Conservation (phyloP, 2,329 filamentous ascomycete genomes). For the Pseudogymnoascus sp. region DNA sequence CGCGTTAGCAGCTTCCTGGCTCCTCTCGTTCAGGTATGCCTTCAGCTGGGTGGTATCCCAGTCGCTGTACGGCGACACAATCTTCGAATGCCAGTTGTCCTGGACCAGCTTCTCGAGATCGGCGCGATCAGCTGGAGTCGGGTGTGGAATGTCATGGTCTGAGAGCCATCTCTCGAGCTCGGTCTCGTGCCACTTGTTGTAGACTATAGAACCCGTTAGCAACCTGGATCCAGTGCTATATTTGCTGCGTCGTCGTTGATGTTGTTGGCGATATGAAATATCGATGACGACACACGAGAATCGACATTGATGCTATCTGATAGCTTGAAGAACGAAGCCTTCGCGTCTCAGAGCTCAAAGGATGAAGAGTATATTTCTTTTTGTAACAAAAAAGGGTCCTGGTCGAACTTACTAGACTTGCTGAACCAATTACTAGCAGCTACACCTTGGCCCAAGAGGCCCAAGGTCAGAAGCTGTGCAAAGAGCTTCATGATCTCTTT, state of each 20-base stretch:
- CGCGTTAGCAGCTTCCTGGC: conserved; percentile 60
- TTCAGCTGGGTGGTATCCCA: conserved; percentile 68
- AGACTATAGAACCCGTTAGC: conserved; percentile 52
- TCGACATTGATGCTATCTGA: not conserved
- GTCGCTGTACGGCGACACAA: conserved; percentile 66
- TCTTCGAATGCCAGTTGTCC: conserved; percentile 77
- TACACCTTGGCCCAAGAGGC: conserved; percentile 64
- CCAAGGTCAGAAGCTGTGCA: conserved; percentile 61
- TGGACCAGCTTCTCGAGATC: conserved; percentile 89
- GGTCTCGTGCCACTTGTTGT: conserved; percentile 98
- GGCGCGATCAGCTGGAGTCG: conserved; percentile 84
- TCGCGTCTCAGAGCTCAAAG: not conserved
- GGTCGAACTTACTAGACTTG: conserved; percentile 65
- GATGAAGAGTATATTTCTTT: not conserved
- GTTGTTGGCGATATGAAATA: not conserved
- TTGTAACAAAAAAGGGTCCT: not conserved
- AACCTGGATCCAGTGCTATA: not conserved
- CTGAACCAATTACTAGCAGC: conserved; percentile 78
- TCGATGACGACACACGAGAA: not conserved
- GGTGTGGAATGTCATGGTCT: conserved; percentile 85
- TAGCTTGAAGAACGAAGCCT: not conserved
- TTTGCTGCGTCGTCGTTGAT: not conserved
- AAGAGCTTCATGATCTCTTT: conserved; percentile 67
- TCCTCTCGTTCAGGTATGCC: conserved; percentile 64
- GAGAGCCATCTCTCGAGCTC: conserved; percentile 96